Evolutionary conservation across 2,329 filamentous ascomycete species (phyloP), one percentile per base, ranked within the genome.

Genomic region (Cytospora schulzeri): DNA sequence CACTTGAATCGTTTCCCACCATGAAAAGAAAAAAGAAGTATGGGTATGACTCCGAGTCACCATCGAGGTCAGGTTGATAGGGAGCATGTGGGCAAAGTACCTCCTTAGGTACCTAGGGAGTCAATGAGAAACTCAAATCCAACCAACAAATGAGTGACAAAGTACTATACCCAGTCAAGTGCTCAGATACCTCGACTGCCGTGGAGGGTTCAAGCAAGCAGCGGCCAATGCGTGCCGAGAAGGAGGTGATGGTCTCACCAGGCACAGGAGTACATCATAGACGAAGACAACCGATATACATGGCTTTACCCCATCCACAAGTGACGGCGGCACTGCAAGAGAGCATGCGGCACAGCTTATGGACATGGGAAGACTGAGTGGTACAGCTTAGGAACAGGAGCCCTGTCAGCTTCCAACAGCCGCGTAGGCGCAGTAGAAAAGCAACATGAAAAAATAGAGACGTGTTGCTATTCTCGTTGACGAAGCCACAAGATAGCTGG

Each of bases 361-460:
- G 8, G 45, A 48, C 45, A 48, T 48, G 45, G 45, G 14, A 33
- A 24, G 28, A 24, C 31, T 29, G 29, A 51, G 52, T 62, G 45
- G 17, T 57, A 48, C 55, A 48, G 19, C 54, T 41, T 29, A 38
- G 31, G 22, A 12, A 11, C 15, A 45, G 31, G 48, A 26, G 31
- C 54, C 35, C 14, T 57, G 45, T 51, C 54, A 62, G 54, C 60
- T 50, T 50, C n/a, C 54, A 52, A 62, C 60, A 62, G 54, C 45
- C 60, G 54, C 22, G 29, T 17, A 31, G 53, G 60, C 60, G 29
- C 31, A 52, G 53, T 45, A 38, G 31, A 58, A 22, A 31, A 57
- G 45, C n/a, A 31, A 31, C 55, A 11, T 24, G 26, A 28, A 12
- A 19, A 35, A 28, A 53, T 26, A 17, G 26, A 48, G 26, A 33